These are phyloP conservation scores for Talaromyces sp. DNA, from an alignment of 2,329 filamentous ascomycete species.

Conservation along the genomic window DNA sequence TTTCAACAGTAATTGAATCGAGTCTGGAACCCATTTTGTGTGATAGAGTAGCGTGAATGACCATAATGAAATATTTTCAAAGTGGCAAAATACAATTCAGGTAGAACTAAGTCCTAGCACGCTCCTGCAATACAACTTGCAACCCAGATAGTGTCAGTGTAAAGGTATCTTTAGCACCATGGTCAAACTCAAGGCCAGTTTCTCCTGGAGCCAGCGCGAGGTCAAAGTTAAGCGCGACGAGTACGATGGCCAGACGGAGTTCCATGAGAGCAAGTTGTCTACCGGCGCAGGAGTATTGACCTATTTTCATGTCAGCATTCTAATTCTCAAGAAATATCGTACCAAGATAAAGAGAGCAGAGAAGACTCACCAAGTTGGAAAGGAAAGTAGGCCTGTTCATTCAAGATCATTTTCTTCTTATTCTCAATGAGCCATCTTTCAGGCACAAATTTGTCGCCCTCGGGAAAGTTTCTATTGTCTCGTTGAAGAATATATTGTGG, in stretches of 20 bases:
- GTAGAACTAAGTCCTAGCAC: background rate
- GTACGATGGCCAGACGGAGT: constrained; percentile 22
- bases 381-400: constrained; percentile 23
- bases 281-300: constrained; percentile 20
- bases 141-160: constrained; percentile 26
- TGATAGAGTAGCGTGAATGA: no score
- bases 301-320: background rate
- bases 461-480: constrained; percentile 15
- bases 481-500: constrained; percentile 23
- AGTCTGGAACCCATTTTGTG: no score
- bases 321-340: background rate
- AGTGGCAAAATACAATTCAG: background rate
- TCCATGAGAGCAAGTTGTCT: constrained; percentile 26
- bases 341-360: background rate
- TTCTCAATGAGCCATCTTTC: constrained; percentile 24
- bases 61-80: no score
- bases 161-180: constrained; percentile 16
- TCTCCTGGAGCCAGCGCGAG: constrained; percentile 18
- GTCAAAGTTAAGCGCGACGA: constrained; percentile 15
- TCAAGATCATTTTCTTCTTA: constrained; percentile 18
- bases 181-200: constrained; percentile 15
- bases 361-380: constrained; percentile 18
- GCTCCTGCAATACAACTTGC: constrained; percentile 13
- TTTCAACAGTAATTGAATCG: no score
- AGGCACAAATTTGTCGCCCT: constrained; percentile 23